Conservation (phyloP, 768 basidiomycete genomes). For the Brasilioporus rufonigricans region DNA sequence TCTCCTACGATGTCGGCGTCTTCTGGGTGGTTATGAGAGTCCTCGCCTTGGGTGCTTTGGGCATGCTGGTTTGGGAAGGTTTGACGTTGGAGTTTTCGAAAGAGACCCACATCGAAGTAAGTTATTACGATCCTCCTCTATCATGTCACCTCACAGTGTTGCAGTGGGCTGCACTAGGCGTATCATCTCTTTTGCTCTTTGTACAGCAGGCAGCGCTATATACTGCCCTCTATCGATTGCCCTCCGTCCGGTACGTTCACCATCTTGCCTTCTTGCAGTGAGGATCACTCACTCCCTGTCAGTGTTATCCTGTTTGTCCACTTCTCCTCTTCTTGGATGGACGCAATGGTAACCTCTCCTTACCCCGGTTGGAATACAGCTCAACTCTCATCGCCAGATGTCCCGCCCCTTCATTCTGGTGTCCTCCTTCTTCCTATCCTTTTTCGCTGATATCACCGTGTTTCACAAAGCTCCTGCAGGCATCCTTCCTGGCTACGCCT, state of each 20-base stretch:
- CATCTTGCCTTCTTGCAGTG: neutral
- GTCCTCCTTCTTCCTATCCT: slow-evolving; percentile 50
- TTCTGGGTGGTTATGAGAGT: slow-evolving; percentile 78
- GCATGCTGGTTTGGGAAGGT: slow-evolving; percentile 59
- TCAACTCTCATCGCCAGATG: slow-evolving; percentile 35
- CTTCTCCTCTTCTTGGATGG: slow-evolving; percentile 67
- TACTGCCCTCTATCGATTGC: slow-evolving; percentile 64
- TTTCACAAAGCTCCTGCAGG: slow-evolving; percentile 37
- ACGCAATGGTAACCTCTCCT: slow-evolving; percentile 46
- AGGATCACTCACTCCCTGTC: slow-evolving; percentile 1
- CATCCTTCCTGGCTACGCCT: slow-evolving; percentile 63
- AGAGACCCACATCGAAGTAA: slow-evolving; percentile 58
- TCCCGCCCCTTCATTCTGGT: slow-evolving; percentile 48
- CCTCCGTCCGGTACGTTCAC: slow-evolving; percentile 59
- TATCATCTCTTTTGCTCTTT: slow-evolving; percentile 64
- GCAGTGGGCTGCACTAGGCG: slow-evolving; percentile 71
- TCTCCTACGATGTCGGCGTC: slow-evolving; percentile 64
- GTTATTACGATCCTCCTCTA: slow-evolving; percentile 20
- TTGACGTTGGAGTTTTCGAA: slow-evolving; percentile 52
- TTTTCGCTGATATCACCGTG: slow-evolving; percentile 53
- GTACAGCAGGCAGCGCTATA: slow-evolving; percentile 67
- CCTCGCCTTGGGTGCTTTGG: slow-evolving; percentile 69
- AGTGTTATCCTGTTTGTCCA: slow-evolving; percentile 72
- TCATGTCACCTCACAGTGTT: slow-evolving; percentile 8
- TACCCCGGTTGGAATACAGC: slow-evolving; percentile 38